Evolutionary conservation across 1,284 basidiomycete genomes (phyloP).

Genomic region (Apiotrichum laibachii): DNA sequence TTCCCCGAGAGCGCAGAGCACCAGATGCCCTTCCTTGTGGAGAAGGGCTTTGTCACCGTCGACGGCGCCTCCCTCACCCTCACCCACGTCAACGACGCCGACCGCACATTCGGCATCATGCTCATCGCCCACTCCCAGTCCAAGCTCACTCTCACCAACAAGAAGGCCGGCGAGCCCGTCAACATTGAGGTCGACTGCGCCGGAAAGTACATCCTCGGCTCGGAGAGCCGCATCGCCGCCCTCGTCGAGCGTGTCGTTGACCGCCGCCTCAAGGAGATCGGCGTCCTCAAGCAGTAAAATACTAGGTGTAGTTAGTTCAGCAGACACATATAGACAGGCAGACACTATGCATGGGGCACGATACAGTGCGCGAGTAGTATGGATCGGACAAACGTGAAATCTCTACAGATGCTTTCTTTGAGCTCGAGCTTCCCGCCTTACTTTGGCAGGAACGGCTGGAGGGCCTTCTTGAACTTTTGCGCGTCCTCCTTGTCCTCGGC

Average conservation of each 20-base stretch:
- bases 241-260: slow-evolving; percentile 72
- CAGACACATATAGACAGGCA: not conserved
- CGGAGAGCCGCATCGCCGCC: slow-evolving; percentile 59
- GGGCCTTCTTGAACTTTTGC: slow-evolving; percentile 74
- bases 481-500: slow-evolving; percentile 79
- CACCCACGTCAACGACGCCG: slow-evolving; percentile 71
- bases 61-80: slow-evolving; percentile 93
- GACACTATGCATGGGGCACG: slow-evolving; percentile 5
- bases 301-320: not conserved
- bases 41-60: slow-evolving; percentile 94
- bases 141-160: slow-evolving; percentile 77
- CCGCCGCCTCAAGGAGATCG: slow-evolving; percentile 19
- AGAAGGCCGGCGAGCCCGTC: slow-evolving; percentile 73
- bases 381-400: not conserved
- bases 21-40: slow-evolving; percentile 79
- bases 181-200: slow-evolving; percentile 74
- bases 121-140: slow-evolving; percentile 91
- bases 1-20: slow-evolving; percentile 62
- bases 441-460: slow-evolving; percentile 60
- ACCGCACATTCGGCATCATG: slow-evolving; percentile 80
- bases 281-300: slow-evolving; percentile 12
- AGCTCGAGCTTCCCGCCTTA: not conserved
- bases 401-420: not conserved
- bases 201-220: slow-evolving; percentile 64
- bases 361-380: not conserved